Percentiles rank a stretch among this genome's conserved stretches.
Evolutionary conservation across 2,329 filamentous ascomycete species (phyloP).

Genomic region (Fusarium compactum): DNA sequence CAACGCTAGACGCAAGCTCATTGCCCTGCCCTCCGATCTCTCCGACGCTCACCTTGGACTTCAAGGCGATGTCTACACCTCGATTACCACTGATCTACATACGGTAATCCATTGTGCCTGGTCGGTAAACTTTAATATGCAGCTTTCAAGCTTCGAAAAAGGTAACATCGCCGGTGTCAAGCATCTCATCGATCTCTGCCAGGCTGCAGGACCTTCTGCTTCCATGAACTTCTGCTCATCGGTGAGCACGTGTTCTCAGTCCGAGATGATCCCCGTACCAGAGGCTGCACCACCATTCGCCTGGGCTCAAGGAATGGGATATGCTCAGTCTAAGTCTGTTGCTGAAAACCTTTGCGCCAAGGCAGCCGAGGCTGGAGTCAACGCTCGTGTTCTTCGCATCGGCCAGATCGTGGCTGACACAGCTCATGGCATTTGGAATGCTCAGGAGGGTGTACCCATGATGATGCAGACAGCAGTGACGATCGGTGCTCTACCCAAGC

Average conservation of each 20-base stretch:
- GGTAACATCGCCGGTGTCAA: slow-evolving; percentile 59
- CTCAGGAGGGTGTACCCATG: slow-evolving; percentile 62
- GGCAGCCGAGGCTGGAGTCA: slow-evolving; percentile 47
- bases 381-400: slow-evolving; percentile 54
- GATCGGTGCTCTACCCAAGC: slow-evolving; percentile 58
- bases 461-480: slow-evolving; percentile 61
- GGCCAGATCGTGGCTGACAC: slow-evolving; percentile 64
- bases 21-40: slow-evolving; percentile 56
- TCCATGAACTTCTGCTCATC: slow-evolving; percentile 60
- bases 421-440: slow-evolving; percentile 60
- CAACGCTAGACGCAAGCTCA: slow-evolving; percentile 18
- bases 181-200: slow-evolving; percentile 59
- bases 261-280: slow-evolving; percentile 50
- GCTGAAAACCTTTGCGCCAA: slow-evolving; percentile 58
- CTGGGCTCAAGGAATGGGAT: slow-evolving; percentile 63
- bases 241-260: slow-evolving; percentile 55
- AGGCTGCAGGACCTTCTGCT: slow-evolving; percentile 52
- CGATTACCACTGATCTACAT: slow-evolving; percentile 52
- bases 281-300: neutral
- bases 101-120: slow-evolving; percentile 64
- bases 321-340: slow-evolving; percentile 63
- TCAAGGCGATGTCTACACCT: slow-evolving; percentile 37
- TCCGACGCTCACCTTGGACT: slow-evolving; percentile 57
- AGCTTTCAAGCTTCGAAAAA: slow-evolving; percentile 60
- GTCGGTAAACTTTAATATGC: slow-evolving; percentile 67